These are phyloP conservation scores for Cutaneotrichosporon dermatis DNA, from an alignment of 1,284 basidiomycete genomes.

Conservation along the genomic window DNA sequence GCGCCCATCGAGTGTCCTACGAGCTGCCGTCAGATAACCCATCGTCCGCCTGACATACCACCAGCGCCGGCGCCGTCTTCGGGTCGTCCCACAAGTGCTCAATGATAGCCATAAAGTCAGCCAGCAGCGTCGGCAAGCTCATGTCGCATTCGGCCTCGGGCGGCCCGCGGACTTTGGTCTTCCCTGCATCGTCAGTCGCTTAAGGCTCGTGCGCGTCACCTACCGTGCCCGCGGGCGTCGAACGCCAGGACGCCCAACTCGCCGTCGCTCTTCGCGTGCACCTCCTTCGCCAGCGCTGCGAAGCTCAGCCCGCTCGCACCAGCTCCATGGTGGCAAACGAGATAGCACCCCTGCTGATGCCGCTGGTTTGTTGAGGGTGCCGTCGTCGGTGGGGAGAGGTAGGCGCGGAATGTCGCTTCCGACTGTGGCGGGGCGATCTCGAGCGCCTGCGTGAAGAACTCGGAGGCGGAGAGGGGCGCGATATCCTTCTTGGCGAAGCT, in stretches of 20 bases:
- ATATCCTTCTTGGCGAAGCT: constrained; percentile 54
- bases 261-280: constrained; percentile 60
- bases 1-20: constrained; percentile 90
- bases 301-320: constrained; percentile 86
- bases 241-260: constrained; percentile 77
- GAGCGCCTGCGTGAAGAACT: constrained; percentile 69
- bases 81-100: constrained; percentile 65
- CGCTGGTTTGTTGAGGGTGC: constrained; percentile 4
- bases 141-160: constrained; percentile 60
- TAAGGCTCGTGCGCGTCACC: constrained; percentile 29
- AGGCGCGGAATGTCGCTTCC: constrained; percentile 65
- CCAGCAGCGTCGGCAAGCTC: constrained; percentile 63
- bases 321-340: constrained; percentile 92
- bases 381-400: constrained; percentile 59
- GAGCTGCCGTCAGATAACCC: constrained; percentile 55
- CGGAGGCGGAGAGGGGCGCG: constrained; percentile 67
- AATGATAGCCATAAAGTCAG: constrained; percentile 67
- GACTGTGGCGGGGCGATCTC: constrained; percentile 63
- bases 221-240: constrained; percentile 87
- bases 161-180: constrained; percentile 48
- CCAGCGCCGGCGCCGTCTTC: constrained; percentile 60
- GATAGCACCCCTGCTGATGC: constrained; percentile 57
- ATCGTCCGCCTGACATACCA: constrained; percentile 55
- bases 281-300: constrained; percentile 77
- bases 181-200: constrained; percentile 53